A percentile compares a stretch with the other conserved stretches of the same genome.
These are phyloP conservation scores for Waltergamsia citrina DNA, from an alignment of 2,329 filamentous ascomycete species.

Conservation along the genomic window DNA sequence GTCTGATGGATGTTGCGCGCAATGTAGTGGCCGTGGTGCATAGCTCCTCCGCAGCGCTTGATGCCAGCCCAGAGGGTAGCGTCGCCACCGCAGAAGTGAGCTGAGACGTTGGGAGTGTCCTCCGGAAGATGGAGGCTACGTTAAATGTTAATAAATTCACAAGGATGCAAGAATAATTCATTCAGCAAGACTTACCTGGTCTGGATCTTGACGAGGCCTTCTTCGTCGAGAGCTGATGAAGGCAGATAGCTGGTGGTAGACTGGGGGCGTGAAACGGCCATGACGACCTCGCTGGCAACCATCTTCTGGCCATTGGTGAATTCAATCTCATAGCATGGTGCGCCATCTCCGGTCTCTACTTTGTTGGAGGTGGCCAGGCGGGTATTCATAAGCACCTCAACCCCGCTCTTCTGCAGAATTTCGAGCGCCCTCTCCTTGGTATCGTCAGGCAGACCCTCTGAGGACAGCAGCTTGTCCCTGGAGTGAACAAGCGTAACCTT, in stretches of 20 bases:
- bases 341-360: conserved; percentile 32
- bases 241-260: conserved; percentile 59
- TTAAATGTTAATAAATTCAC: background rate
- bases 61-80: conserved; percentile 65
- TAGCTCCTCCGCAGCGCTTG: conserved; percentile 68
- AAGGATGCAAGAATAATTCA: background rate
- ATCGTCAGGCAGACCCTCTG: conserved; percentile 61
- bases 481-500: conserved; percentile 71
- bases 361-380: conserved; percentile 41
- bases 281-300: conserved; percentile 55
- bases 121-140: conserved; percentile 43
- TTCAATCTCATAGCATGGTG: conserved; percentile 34
- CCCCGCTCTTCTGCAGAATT: conserved; percentile 50
- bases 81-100: conserved; percentile 64
- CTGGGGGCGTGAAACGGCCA: conserved; percentile 54
- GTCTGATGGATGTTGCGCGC: background rate
- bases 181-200: conserved; percentile 39
- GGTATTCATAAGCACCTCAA: conserved; percentile 54
- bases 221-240: conserved; percentile 42
- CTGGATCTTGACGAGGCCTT: conserved; percentile 57
- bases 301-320: conserved; percentile 53
- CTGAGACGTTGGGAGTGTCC: conserved; percentile 41
- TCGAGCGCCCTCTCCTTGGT: conserved; percentile 54
- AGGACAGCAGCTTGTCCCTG: conserved; percentile 57
- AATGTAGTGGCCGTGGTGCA: conserved; percentile 54